Conservation (phyloP, 2,329 filamentous ascomycete species). For the Pyrenochaeta sp. region DNA sequence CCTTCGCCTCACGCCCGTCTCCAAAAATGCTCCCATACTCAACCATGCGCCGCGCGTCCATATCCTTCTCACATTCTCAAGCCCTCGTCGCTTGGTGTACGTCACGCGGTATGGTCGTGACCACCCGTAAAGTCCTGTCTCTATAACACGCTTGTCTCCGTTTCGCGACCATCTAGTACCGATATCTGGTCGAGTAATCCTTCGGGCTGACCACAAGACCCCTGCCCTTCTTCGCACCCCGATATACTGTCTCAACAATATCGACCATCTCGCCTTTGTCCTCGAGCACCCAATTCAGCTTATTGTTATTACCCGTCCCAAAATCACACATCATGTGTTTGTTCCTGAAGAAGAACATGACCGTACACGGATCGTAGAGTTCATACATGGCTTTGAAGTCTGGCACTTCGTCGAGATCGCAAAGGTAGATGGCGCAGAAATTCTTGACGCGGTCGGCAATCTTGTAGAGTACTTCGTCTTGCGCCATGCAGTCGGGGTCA, state of each 20-base stretch:
- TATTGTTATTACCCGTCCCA: constrained; percentile 97
- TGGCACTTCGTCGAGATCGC: constrained; percentile 75
- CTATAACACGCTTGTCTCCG: background rate
- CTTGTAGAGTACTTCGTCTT: constrained; percentile 94
- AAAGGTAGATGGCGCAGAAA: constrained; percentile 82
- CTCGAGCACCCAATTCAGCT: constrained; percentile 94
- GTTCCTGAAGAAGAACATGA: constrained; percentile 98
- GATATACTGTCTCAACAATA: constrained; percentile 97
- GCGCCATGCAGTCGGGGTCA: constrained; percentile 80
- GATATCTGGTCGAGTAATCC: constrained; percentile 75
- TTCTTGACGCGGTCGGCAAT: constrained; percentile 95
- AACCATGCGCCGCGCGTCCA: background rate
- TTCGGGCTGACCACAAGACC: constrained; percentile 97
- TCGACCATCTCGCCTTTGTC: constrained; percentile 99
- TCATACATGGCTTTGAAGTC: constrained; percentile 94
- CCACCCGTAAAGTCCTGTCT: background rate
- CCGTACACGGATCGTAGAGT: constrained; percentile 87
- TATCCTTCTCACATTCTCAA: background rate
- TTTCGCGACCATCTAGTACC: constrained; percentile 59
- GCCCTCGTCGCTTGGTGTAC: too few species aligned
- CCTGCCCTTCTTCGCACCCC: constrained; percentile 96
- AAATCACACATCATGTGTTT: constrained; percentile 99
- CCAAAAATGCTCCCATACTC: background rate
- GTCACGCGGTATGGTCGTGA: background rate
- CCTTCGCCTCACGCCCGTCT: constrained; percentile 2